A percentile compares a stretch with the other conserved stretches of the same genome.
Conservation (phyloP, 495 filamentous ascomycete genomes). For the Rhizodiscina lignyota region DNA sequence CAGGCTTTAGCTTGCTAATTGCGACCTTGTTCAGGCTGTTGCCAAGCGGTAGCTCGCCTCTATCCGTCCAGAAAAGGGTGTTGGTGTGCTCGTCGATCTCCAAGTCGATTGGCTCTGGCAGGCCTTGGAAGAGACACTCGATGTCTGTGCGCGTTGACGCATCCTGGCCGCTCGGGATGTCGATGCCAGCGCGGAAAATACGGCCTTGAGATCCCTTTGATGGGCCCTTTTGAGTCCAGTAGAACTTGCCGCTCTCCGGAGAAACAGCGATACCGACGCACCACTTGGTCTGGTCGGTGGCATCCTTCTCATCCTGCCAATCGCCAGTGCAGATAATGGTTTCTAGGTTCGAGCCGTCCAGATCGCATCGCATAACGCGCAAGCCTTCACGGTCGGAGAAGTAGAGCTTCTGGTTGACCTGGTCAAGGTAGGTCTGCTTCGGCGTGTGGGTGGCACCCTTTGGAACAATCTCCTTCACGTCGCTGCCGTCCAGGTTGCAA, state of each 20-base stretch:
- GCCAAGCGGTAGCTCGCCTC: conserved; percentile 32
- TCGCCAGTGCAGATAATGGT: conserved; percentile 24
- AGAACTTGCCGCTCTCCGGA: conserved; percentile 22
- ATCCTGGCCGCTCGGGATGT: conserved; percentile 18
- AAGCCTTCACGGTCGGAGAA: conserved; percentile 39
- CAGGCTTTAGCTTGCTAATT: not conserved
- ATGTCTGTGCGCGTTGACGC: conserved; percentile 24
- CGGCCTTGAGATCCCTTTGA: conserved; percentile 28
- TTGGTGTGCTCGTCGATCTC: conserved; percentile 25
- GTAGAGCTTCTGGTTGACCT: conserved; percentile 23
- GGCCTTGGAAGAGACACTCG: conserved; percentile 21
- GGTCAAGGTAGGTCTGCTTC: conserved; percentile 31
- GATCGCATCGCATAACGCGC: conserved; percentile 27
- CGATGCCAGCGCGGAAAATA: conserved; percentile 29
- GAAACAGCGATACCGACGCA: conserved; percentile 36
- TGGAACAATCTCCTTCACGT: conserved; percentile 22
- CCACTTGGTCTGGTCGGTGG: conserved; percentile 26
- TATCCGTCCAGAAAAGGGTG: conserved; percentile 37
- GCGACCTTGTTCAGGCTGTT: conserved; percentile 26
- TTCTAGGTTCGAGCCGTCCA: conserved; percentile 30
- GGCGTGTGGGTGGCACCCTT: conserved; percentile 30
- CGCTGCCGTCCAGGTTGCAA: conserved; percentile 27
- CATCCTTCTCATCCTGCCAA: conserved; percentile 5
- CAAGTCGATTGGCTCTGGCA: conserved; percentile 40
- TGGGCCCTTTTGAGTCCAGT: conserved; percentile 41